phyloP scores from a whole-genome alignment of 2,329 filamentous ascomycete genomes.

The Ophiostoma fasciatum region DNA sequence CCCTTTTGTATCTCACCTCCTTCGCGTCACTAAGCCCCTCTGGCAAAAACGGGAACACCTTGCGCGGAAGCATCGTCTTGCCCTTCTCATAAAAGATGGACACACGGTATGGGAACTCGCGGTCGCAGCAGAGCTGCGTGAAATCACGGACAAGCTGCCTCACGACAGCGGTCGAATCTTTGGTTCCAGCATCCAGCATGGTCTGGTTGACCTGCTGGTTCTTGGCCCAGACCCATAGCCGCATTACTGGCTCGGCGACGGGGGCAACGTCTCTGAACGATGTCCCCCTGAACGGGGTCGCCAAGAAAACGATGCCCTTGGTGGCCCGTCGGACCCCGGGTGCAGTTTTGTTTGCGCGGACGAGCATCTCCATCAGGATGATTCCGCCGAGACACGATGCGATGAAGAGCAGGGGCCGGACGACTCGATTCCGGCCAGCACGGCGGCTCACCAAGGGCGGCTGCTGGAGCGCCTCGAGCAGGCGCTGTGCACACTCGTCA shows the following conservation, averaged over 20 bases:
- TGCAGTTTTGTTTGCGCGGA: too few relatives aligned
- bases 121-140: slow-evolving; percentile 8
- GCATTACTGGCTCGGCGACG: too few relatives aligned
- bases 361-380: slow-evolving; percentile 14
- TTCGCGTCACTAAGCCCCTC: too few relatives aligned
- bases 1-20: too few relatives aligned
- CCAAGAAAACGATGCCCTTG: slow-evolving; percentile 17
- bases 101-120: slow-evolving; percentile 5
- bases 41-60: slow-evolving; percentile 5
- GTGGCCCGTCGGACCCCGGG: slow-evolving; percentile 11
- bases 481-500: slow-evolving; percentile 11
- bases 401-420: slow-evolving; percentile 18
- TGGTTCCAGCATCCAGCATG: slow-evolving; percentile 10
- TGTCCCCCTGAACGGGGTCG: slow-evolving; percentile 18
- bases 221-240: slow-evolving; percentile 7
- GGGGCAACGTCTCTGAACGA: slow-evolving; percentile 14
- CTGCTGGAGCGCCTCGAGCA: slow-evolving; percentile 12
- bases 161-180: slow-evolving; percentile 10
- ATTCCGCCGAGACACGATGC: slow-evolving; percentile 21
- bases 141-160: slow-evolving; percentile 13
- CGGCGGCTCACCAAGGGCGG: too few relatives aligned
- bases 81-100: slow-evolving; percentile 14
- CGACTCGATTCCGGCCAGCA: slow-evolving; percentile 15
- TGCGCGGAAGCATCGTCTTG: slow-evolving; percentile 11
- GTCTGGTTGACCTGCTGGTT: slow-evolving; percentile 6